Conservation (phyloP, 352 stramenopile genomes). For the Proteromonas lacertae region DNA sequence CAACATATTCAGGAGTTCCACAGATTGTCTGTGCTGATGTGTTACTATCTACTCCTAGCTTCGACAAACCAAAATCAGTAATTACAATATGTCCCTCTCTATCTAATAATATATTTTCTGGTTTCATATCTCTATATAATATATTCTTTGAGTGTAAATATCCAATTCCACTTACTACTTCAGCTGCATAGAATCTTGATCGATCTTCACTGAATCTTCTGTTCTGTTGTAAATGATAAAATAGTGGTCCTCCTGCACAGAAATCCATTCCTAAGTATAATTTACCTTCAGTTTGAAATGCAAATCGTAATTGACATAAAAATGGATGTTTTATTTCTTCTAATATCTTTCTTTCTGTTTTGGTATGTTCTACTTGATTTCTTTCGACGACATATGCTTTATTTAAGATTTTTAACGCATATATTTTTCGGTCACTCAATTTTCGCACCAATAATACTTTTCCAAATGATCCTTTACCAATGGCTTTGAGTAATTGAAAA, state of each 20-base stretch:
- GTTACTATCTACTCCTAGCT: slow-evolving; percentile 36
- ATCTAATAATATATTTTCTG: slow-evolving; percentile 71
- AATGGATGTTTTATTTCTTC: slow-evolving; percentile 62
- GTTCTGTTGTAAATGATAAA: slow-evolving; percentile 74
- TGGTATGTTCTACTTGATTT: slow-evolving; percentile 62
- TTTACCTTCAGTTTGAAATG: slow-evolving; percentile 47
- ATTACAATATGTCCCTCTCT: slow-evolving; percentile 59
- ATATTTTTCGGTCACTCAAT: slow-evolving; percentile 56
- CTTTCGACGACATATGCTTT: slow-evolving; percentile 58
- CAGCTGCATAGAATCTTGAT: slow-evolving; percentile 47
- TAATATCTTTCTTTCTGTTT: slow-evolving; percentile 57
- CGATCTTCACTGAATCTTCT: slow-evolving; percentile 57
- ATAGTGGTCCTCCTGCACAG: slow-evolving; percentile 59
- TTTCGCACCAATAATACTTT: slow-evolving; percentile 76
- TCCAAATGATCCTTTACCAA: slow-evolving; percentile 69
- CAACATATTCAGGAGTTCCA: slow-evolving; percentile 64
- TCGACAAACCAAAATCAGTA: slow-evolving; percentile 71
- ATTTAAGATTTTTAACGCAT: slow-evolving; percentile 69
- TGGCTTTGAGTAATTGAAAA: slow-evolving; percentile 69
- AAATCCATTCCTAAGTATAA: slow-evolving; percentile 59
- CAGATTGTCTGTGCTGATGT: slow-evolving; percentile 24
- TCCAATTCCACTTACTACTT: slow-evolving; percentile 60
- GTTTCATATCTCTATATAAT: slow-evolving; percentile 79
- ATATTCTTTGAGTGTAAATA: slow-evolving; percentile 66
- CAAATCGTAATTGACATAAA: slow-evolving; percentile 11